Evolutionary conservation across 169 alveolate species (phyloP).

Genomic region (Cryptosporidium bovis): DNA sequence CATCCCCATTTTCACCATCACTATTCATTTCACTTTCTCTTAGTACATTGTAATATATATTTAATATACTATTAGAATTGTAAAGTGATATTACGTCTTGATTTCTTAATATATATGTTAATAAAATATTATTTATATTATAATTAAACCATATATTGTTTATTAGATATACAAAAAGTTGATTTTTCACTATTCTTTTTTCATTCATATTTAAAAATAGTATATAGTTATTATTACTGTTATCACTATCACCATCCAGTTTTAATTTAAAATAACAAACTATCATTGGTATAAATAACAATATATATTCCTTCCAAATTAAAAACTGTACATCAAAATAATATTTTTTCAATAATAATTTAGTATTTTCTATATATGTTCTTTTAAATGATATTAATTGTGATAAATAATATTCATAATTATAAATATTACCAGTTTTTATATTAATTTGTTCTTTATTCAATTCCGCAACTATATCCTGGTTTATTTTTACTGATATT

Average conservation of each 20-base stretch:
- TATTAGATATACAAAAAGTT: neutral
- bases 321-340: conserved; percentile 4
- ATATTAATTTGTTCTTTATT: neutral
- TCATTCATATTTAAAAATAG: neutral
- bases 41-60: conserved; percentile 15
- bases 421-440: neutral
- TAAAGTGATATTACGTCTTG: conserved; percentile 13
- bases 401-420: neutral
- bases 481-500: conserved; percentile 6
- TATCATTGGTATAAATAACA: conserved; percentile 20
- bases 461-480: conserved; percentile 18
- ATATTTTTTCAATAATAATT: neutral
- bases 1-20: neutral
- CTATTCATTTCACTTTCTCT: neutral
- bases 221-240: neutral
- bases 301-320: conserved; percentile 34
- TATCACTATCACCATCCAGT: neutral
- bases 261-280: conserved; percentile 6
- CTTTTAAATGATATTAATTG: neutral
- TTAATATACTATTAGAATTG: conserved; percentile 1
- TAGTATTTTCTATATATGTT: neutral
- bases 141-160: conserved; percentile 7
- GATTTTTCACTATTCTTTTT: neutral
- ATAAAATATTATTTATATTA: neutral
- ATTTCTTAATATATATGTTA: conserved; percentile 42